These are phyloP conservation scores for Ascosphaera acerosa DNA, from an alignment of 2,329 filamentous ascomycete genomes.

Conservation along the genomic window DNA sequence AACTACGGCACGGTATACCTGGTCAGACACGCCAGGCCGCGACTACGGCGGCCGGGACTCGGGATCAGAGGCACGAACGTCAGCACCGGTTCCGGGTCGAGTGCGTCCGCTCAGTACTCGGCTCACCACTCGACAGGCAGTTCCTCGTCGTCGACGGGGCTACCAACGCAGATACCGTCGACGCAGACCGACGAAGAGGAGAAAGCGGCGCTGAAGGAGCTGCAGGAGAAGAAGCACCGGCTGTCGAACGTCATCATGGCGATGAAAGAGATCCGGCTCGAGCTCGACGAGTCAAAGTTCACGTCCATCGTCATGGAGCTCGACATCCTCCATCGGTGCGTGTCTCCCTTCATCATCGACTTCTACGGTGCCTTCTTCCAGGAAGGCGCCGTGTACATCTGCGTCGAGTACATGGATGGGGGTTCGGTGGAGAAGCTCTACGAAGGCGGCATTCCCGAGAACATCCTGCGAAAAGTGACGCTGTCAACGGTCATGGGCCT, in stretches of 20 bases:
- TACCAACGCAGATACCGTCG: constrained; percentile 9
- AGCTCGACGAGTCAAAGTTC: constrained; percentile 91
- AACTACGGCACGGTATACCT: constrained; percentile 98
- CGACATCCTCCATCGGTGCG: constrained; percentile 81
- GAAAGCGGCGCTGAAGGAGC: constrained; percentile 6
- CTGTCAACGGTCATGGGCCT: constrained; percentile 74
- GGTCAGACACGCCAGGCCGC: constrained; percentile 58
- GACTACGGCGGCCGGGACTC: constrained; percentile 32
- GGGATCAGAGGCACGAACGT: constrained; percentile 34
- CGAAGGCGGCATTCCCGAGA: constrained; percentile 67
- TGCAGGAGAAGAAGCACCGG: not conserved
- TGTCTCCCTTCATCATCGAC: constrained; percentile 91
- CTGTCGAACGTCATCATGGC: constrained; percentile 60
- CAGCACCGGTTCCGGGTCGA: constrained; percentile 14
- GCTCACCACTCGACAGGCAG: constrained; percentile 2
- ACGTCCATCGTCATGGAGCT: constrained; percentile 93
- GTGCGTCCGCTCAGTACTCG: constrained; percentile 15
- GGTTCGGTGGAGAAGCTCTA: constrained; percentile 96
- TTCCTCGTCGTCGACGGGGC: constrained; percentile 4
- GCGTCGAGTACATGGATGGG: constrained; percentile 98
- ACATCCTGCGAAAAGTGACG: constrained; percentile 69
- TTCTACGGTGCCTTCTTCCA: constrained; percentile 99
- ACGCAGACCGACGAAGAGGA: constrained; percentile 9
- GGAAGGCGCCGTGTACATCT: constrained; percentile 95
- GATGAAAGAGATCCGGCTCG: constrained; percentile 94